Percentiles rank a stretch among this genome's conserved stretches.
Conservation (phyloP, 2,329 filamentous ascomycete genomes). For the Didymella lethalis region DNA sequence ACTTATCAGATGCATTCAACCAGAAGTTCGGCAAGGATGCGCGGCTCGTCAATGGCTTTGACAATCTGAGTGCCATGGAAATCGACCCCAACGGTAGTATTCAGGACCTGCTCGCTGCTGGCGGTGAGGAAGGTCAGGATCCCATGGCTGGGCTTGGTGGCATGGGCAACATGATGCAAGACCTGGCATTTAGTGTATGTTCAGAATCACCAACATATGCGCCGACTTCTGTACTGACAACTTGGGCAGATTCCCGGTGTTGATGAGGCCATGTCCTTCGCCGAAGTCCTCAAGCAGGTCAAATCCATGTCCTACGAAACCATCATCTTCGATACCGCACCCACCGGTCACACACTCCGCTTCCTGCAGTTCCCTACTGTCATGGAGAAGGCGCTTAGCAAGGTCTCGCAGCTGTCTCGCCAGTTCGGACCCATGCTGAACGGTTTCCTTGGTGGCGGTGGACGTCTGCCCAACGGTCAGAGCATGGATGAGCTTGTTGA, state of each 20-base stretch:
- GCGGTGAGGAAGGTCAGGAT: conserved; percentile 74
- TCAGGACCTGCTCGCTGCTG: conserved; percentile 86
- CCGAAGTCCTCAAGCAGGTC: conserved; percentile 98
- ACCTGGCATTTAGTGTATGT: conserved; percentile 90
- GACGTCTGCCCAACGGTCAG: conserved; percentile 87
- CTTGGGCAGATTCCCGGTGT: conserved; percentile 85
- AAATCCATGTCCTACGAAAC: conserved; percentile 98
- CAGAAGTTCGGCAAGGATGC: conserved; percentile 99
- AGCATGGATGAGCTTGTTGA: conserved; percentile 89
- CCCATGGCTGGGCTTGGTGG: conserved; percentile 71
- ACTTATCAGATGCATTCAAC: conserved; percentile 95
- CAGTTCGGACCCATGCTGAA: conserved; percentile 98
- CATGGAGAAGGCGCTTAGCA: conserved; percentile 97
- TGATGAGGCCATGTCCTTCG: conserved; percentile 99
- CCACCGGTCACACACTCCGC: conserved; percentile 95
- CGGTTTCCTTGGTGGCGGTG: conserved; percentile 81
- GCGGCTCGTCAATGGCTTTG: conserved; percentile 87
- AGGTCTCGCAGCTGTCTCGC: conserved; percentile 89
- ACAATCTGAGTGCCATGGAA: conserved; percentile 97
- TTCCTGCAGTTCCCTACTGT: conserved; percentile 99
- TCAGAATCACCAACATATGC: neutral
- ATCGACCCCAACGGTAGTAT: conserved; percentile 98
- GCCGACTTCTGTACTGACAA: conserved; percentile 5
- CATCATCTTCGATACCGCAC: conserved; percentile 98
- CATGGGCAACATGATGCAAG: conserved; percentile 97